Conservation (phyloP, 176 grass and related monocot species). For the Juncus effusus region DNA sequence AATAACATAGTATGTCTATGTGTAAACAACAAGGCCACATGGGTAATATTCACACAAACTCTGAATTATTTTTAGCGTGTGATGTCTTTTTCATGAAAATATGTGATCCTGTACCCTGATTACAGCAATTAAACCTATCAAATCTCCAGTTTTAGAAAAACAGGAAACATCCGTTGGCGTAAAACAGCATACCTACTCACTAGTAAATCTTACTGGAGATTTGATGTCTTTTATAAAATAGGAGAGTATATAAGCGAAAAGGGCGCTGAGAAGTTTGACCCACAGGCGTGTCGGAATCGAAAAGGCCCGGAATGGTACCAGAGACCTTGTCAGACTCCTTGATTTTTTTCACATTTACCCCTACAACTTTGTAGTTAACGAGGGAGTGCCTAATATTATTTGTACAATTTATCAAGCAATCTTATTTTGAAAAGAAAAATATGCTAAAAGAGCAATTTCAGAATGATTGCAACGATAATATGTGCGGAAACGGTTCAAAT, state of each 20-base stretch:
- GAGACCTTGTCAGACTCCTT: constrained; percentile 1
- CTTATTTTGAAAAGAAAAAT: neutral
- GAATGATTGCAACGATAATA: neutral
- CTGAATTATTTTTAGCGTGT: neutral
- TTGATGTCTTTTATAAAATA: too few species aligned
- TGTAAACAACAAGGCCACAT: too few species aligned
- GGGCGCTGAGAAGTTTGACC: constrained; percentile 4
- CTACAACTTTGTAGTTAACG: neutral
- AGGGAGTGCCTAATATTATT: neutral
- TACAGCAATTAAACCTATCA: neutral
- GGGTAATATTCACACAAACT: too few species aligned
- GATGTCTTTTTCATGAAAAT: neutral
- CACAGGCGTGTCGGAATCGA: neutral
- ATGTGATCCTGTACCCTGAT: neutral
- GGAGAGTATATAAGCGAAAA: neutral
- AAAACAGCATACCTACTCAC: neutral
- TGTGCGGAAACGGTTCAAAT: neutral
- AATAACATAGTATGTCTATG: too few species aligned
- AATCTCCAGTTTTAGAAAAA: neutral
- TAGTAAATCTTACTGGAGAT: too few species aligned
- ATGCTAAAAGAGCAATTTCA: neutral
- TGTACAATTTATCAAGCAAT: neutral
- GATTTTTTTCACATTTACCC: neutral
- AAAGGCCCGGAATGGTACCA: neutral
- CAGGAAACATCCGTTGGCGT: neutral